These are phyloP conservation scores for Brassica incana DNA, from an alignment of 345 rosid genomes.

Conservation along the genomic window DNA sequence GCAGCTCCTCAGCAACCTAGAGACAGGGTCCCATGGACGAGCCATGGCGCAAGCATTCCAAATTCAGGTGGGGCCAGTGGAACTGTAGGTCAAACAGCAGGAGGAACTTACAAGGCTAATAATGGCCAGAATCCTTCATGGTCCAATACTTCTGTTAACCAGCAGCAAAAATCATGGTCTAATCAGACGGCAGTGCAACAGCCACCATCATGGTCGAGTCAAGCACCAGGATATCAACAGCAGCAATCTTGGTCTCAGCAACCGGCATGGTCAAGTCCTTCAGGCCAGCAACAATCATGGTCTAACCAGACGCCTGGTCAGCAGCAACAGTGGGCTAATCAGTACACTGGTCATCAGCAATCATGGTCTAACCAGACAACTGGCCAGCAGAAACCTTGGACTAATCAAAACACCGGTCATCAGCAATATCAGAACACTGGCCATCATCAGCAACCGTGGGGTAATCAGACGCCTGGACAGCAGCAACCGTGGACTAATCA, in stretches of 20 bases:
- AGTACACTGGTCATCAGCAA: slow-evolving; percentile 29
- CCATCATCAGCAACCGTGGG: slow-evolving; percentile 31
- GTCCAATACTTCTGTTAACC: slow-evolving; percentile 33
- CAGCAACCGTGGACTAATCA: slow-evolving; percentile 27
- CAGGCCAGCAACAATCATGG: slow-evolving; percentile 19
- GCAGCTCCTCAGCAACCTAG: slow-evolving; percentile 33
- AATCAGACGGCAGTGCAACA: slow-evolving; percentile 35
- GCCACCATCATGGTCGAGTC: slow-evolving; percentile 32
- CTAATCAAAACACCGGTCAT: neutral
- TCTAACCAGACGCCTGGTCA: slow-evolving; percentile 7
- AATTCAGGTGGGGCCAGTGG: slow-evolving; percentile 38
- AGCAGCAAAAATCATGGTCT: slow-evolving; percentile 37
- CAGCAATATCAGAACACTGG: slow-evolving; percentile 35
- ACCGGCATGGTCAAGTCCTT: slow-evolving; percentile 32
- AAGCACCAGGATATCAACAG: slow-evolving; percentile 33
- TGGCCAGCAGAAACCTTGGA: neutral
- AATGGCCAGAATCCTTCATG: slow-evolving; percentile 34
- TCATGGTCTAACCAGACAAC: slow-evolving; percentile 22
- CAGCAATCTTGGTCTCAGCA: slow-evolving; percentile 35
- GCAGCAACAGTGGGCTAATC: slow-evolving; percentile 17
- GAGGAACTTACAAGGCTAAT: slow-evolving; percentile 20
- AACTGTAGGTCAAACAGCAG: slow-evolving; percentile 21
- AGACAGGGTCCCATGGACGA: slow-evolving; percentile 20
- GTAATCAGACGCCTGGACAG: slow-evolving; percentile 19
- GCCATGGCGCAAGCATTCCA: slow-evolving; percentile 27